Base-by-base conservation (phyloP, 805 yeast genomes). In the Starmerella stigmatis region DNA sequence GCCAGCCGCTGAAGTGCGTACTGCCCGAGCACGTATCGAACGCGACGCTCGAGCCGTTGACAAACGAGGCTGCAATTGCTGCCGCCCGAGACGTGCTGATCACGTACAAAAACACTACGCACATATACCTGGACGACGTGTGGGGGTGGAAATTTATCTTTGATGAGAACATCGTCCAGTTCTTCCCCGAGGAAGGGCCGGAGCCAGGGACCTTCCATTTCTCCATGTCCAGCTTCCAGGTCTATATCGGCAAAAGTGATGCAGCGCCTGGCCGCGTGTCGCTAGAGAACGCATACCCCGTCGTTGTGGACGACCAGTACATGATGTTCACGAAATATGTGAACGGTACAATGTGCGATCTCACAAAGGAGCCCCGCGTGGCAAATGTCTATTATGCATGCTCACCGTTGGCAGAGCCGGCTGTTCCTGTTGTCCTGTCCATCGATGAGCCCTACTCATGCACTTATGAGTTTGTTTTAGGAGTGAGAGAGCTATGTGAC, bases 321-420 rank as follows among this genome's bases (percentile, higher is more conserved):
- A 46, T 48, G 45, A 32, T 53, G 36, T 29, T 22, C 27, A 46
- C 44, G 6, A 23, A 23, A 23, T 50, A 41, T 58, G 63, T 62
- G 47, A 45, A 63, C 59, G 92, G 89, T 8, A 71, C 72, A 17
- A 43, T 64, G 3, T 81, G 92, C 61, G 83, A 77, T 53, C 57
- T 76, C 37, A 78, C 83, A 0, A 68, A 68, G 2, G 57, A 62
- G 22, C 73, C 73, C 2, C 68, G 89, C 43, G 57, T 66, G 4
- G 64, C 74, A 3, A 81, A 78, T 45, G 62, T 81, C 5, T 71
- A 70, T 41, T 79, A 74, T 57, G 64, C 67, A 28, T 81, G 89
- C 59, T 73, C 72, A 47, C 68, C 69, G 3, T 43, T 40, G 3
- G 40, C 44, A 10, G 33, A 7, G 9, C 20, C 15, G 4, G 28